Conservation (phyloP, 2,329 filamentous ascomycete genomes). For the Teratosphaeria viscida region DNA sequence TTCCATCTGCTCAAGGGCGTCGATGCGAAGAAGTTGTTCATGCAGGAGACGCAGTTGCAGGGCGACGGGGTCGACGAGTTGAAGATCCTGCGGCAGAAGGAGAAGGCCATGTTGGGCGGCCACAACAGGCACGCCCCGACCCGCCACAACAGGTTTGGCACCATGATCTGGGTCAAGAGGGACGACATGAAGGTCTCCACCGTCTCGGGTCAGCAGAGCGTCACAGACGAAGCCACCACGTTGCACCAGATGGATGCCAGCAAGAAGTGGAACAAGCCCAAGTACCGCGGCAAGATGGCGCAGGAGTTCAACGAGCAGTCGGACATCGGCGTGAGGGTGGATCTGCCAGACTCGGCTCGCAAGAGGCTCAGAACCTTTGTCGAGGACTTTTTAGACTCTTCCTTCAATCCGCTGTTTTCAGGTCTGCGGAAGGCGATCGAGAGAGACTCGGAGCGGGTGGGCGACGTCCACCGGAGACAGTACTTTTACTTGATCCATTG, state of each 20-base stretch:
- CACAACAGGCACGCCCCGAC: constrained; percentile 71
- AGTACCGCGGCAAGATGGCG: constrained; percentile 36
- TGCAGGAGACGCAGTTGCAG: constrained; percentile 63
- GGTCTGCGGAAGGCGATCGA: constrained; percentile 84
- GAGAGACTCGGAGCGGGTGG: constrained; percentile 71
- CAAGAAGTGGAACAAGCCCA: constrained; percentile 83
- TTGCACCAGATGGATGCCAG: constrained; percentile 81
- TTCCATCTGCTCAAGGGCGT: constrained; percentile 91
- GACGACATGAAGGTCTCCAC: constrained; percentile 76
- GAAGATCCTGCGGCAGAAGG: constrained; percentile 63
- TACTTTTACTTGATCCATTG: constrained; percentile 89
- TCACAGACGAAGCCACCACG: constrained; percentile 61
- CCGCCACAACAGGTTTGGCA: constrained; percentile 86
- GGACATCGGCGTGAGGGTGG: constrained; percentile 65
- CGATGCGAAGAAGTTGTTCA: constrained; percentile 72
- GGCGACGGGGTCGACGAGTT: constrained; percentile 64
- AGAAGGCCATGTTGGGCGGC: constrained; percentile 69
- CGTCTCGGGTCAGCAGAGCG: constrained; percentile 76
- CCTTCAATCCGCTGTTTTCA: constrained; percentile 80
- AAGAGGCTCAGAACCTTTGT: constrained; percentile 71
- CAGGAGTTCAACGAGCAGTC: constrained; percentile 41
- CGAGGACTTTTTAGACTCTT: constrained; percentile 85
- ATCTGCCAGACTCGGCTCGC: constrained; percentile 63
- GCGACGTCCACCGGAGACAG: constrained; percentile 67
- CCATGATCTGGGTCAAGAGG: constrained; percentile 92